Evolutionary conservation across 768 basidiomycete species (phyloP), one percentile per base, ranked within the genome.

Genomic region (Leccinum subgranulosum): DNA sequence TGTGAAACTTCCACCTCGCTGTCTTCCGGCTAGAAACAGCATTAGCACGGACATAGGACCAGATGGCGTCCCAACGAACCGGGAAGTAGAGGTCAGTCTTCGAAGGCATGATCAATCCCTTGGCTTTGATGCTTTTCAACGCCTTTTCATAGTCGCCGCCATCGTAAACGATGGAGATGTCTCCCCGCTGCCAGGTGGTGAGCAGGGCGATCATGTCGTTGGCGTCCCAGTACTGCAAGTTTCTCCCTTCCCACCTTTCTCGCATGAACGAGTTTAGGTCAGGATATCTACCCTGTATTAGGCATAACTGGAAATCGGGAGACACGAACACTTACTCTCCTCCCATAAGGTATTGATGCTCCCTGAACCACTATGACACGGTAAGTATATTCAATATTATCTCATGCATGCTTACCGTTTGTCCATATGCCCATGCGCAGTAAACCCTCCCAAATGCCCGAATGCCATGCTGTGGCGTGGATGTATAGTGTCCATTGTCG

Each of bases 31-130:
- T 84, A 51, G 31, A 23, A 33, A 14, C 7, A 12, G 17, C 17
- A 33, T 57, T 11, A 64, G 51, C 17, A 19, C 4, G 43, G 12
- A 23, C 19, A 17, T 33, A 43, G 46, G 7, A 17, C 19, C 15
- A 28, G 15, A 6, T 31, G 9, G 31, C 4, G n/a, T 41, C 11
- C 15, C 25, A 45, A 62, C 64, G 46, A 58, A 83, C 82, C 34
- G 84, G 77, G 66, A 85, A 85, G 64, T 83, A 84, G 39, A 85
- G 66, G 60, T 84, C 84, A 2, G 83, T 84, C 71, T 80, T 83
- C 55, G 76, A 79, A 19, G 84, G 84, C 81, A 85, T 84, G 33
- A 85, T 79, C 36, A 85, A 64, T 1, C 77, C 84, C 55, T 76
- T 79, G 1, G 81, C 81, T 58, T 79, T 78, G 65, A 85, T 81